Evolutionary conservation across 2,329 filamentous ascomycete genomes (phyloP), one percentile per base, ranked within the genome.

Genomic region (Cordyceps pruinosa): DNA sequence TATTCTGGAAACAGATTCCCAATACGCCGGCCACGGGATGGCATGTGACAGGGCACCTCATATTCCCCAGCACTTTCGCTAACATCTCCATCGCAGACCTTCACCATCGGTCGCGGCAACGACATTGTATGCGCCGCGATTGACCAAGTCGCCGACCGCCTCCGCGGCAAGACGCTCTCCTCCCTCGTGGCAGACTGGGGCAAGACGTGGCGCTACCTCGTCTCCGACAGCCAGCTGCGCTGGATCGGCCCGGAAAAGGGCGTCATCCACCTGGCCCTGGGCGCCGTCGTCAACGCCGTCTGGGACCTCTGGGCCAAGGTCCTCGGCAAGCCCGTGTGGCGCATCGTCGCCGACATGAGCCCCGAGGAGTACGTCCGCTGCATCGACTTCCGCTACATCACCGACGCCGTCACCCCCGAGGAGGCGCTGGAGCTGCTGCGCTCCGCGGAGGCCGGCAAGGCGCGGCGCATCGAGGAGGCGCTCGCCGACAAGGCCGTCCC

Each of bases 231-330:
- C 64, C 91, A 96, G 73, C 80, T 96, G 55, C 88, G 91, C 58
- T 96, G 92, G 91, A 94, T 96, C 68, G 91, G 91, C 0, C 91
- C 91, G 0, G 91, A 96, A 68, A 96, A 96, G 74, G 91, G 91
- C 59, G 91, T 96, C 45, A 95, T 95, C 64, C 91, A 96, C 73
- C 87, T 97, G 8, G 91, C 91, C 1, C 84, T 96, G 12, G 90
- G 89, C 30, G 89, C 90, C 44, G 87, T 96, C 17, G 89, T 95
- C 65, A 96, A 96, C 70, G 91, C 90, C 17, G 79, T 96, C 66
- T 96, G 91, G 91, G 91, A 96, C 71, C 82, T 96, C n/a, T 96
- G 91, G 91, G 90, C 89, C 56, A 96, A 95, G 76, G 81, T 81
- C 2, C 82, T 94, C 35, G 80, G 82, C 62, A 96, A 96, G 77